These are phyloP conservation scores for Phialophora chinensis DNA, from an alignment of 2,329 filamentous ascomycete genomes.

Conservation along the genomic window DNA sequence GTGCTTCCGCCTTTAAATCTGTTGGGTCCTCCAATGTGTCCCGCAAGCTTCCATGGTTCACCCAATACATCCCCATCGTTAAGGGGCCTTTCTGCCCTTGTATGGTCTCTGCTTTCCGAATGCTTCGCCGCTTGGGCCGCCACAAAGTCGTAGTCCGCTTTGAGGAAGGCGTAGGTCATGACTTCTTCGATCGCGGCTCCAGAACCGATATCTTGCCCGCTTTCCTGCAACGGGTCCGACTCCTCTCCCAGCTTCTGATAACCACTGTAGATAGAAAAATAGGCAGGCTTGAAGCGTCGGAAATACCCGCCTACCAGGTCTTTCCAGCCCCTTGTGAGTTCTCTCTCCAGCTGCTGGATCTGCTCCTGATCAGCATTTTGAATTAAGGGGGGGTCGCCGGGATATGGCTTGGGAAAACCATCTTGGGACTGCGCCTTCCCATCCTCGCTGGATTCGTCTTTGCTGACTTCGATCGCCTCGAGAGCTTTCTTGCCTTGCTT, in stretches of 20 bases:
- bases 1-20: constrained; percentile 95
- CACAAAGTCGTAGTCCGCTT: constrained; percentile 93
- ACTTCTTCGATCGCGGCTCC: constrained; percentile 59
- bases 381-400: constrained; percentile 54
- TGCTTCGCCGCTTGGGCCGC: constrained; percentile 83
- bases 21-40: constrained; percentile 67
- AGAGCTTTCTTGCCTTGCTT: constrained; percentile 31
- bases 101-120: constrained; percentile 66
- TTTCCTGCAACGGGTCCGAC: constrained; percentile 38
- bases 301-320: constrained; percentile 92
- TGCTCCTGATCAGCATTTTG: constrained; percentile 63
- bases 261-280: constrained; percentile 64
- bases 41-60: constrained; percentile 56
- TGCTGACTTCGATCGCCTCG: constrained; percentile 23
- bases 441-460: constrained; percentile 38
- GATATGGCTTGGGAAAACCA: constrained; percentile 20
- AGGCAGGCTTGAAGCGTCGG: constrained; percentile 80
- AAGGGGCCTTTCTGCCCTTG: constrained; percentile 74
- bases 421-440: constrained; percentile 40
- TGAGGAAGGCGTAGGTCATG: constrained; percentile 89
- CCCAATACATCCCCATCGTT: constrained; percentile 86
- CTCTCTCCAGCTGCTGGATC: constrained; percentile 71
- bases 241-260: constrained; percentile 44
- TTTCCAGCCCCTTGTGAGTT: constrained; percentile 78
- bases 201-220: constrained; percentile 43